Evolutionary conservation across 805 yeast genomes (phyloP).

Genomic region (Pichia kluyveri): DNA sequence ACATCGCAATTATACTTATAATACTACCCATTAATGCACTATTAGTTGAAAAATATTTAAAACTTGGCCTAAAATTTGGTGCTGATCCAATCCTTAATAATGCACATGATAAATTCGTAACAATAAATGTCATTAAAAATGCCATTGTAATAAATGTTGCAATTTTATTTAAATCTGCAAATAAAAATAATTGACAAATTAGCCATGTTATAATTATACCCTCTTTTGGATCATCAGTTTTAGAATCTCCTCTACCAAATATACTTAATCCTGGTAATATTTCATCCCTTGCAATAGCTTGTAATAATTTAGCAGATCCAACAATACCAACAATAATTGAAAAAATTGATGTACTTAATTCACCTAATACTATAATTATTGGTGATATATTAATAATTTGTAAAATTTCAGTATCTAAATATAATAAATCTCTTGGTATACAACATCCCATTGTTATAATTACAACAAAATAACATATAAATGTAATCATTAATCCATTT

Average conservation of each 20-base stretch:
- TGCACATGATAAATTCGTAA: slow-evolving; percentile 90
- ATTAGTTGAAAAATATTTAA: slow-evolving; percentile 70
- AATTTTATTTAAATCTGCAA: slow-evolving; percentile 87
- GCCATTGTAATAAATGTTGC: slow-evolving; percentile 98
- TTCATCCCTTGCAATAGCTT: slow-evolving; percentile 84
- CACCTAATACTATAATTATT: slow-evolving; percentile 72
- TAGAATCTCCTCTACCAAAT: slow-evolving; percentile 42
- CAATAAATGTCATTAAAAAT: slow-evolving; percentile 89
- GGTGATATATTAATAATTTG: slow-evolving; percentile 72
- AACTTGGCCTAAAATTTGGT: slow-evolving; percentile 97
- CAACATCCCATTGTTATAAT: slow-evolving; percentile 73
- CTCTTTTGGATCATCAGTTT: slow-evolving; percentile 46
- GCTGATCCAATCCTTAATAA: slow-evolving; percentile 82
- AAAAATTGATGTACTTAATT: slow-evolving; percentile 80
- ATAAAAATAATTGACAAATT: slow-evolving; percentile 73
- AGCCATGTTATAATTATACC: slow-evolving; percentile 73
- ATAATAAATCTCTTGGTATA: slow-evolving; percentile 69
- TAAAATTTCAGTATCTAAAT: slow-evolving; percentile 74
- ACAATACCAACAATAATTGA: slow-evolving; percentile 93
- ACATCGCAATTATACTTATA: slow-evolving; percentile 75
- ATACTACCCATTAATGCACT: slow-evolving; percentile 77
- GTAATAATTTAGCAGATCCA: slow-evolving; percentile 87
- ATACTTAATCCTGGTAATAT: slow-evolving; percentile 70
- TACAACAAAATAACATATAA: slow-evolving; percentile 67
- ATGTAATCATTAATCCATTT: slow-evolving; percentile 72